phyloP scores from a whole-genome alignment of 1,284 basidiomycete genomes.

The Melampsora abietis-canadensis region DNA sequence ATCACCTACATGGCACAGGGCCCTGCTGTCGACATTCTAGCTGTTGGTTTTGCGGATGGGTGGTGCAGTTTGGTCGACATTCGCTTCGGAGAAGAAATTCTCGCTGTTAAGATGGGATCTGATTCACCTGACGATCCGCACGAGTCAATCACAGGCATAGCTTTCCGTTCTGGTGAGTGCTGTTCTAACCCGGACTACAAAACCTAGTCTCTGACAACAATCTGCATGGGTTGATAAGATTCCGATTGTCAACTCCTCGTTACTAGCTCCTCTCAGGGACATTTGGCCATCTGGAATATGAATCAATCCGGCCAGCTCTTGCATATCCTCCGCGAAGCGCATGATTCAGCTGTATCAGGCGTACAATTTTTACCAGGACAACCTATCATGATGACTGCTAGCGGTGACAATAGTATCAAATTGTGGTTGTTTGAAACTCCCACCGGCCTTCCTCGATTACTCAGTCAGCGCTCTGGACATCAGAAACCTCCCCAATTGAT shows the following conservation, averaged over 20 bases:
- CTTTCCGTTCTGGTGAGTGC: slow-evolving; percentile 79
- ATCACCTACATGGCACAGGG: slow-evolving; percentile 82
- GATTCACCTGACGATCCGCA: slow-evolving; percentile 58
- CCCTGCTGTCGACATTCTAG: slow-evolving; percentile 92
- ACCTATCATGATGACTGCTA: slow-evolving; percentile 77
- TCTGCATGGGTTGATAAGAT: slow-evolving; percentile 44
- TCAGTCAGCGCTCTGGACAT: slow-evolving; percentile 90
- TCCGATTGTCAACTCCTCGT: slow-evolving; percentile 63
- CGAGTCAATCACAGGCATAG: slow-evolving; percentile 68
- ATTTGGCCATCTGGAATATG: slow-evolving; percentile 86
- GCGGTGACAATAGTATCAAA: slow-evolving; percentile 89
- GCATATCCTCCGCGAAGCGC: slow-evolving; percentile 78
- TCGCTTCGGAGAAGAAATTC: slow-evolving; percentile 78
- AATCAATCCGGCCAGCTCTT: slow-evolving; percentile 73
- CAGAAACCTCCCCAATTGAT: slow-evolving; percentile 85
- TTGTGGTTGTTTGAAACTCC: slow-evolving; percentile 95
- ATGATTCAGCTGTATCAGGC: slow-evolving; percentile 74
- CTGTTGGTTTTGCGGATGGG: slow-evolving; percentile 82
- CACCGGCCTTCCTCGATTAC: slow-evolving; percentile 73
- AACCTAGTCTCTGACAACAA: slow-evolving; percentile 42
- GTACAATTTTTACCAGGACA: slow-evolving; percentile 88
- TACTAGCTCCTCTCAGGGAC: slow-evolving; percentile 76
- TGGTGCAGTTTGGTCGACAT: slow-evolving; percentile 85
- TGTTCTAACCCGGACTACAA: slow-evolving; percentile 28
- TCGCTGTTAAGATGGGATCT: slow-evolving; percentile 72